phyloP scores from a whole-genome alignment of 176 grass and related monocot genomes.

The Metroxylon sagu region DNA sequence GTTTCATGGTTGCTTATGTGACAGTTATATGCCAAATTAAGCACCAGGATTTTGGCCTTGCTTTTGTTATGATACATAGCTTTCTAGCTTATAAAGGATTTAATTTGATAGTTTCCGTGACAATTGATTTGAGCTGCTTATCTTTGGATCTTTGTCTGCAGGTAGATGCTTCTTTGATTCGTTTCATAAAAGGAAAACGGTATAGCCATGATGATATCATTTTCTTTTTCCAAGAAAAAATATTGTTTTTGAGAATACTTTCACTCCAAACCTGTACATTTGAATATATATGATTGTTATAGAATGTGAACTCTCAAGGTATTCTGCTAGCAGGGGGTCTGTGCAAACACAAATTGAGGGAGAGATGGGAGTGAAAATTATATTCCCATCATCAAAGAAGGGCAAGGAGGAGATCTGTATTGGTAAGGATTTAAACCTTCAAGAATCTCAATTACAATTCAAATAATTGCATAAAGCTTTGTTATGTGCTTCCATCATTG shows the following conservation, averaged over 20 bases:
- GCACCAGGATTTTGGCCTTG: no score
- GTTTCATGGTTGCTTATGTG: no score
- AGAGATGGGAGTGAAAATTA: constrained; percentile 57
- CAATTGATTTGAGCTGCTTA: no score
- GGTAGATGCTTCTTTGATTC: constrained; percentile 58
- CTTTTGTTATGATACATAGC: no score
- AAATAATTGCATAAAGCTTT: background rate
- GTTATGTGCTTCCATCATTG: no score
- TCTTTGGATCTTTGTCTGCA: constrained; percentile 18
- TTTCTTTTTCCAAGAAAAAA: background rate
- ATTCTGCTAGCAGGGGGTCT: constrained; percentile 46
- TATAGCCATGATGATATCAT: constrained; percentile 26
- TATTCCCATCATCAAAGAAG: constrained; percentile 51
- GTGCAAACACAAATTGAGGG: constrained; percentile 75
- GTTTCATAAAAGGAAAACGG: constrained; percentile 72
- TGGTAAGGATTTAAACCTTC: constrained; percentile 34
- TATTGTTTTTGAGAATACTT: no score
- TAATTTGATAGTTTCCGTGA: background rate
- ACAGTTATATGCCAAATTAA: no score
- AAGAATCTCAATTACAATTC: constrained; percentile 5
- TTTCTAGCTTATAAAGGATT: no score
- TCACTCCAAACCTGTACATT: no score
- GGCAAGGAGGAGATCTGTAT: constrained; percentile 22
- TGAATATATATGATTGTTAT: no score
- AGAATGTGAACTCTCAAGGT: background rate